Base-by-base conservation (phyloP, 2,329 filamentous ascomycete genomes). In the Penicillium sp. region DNA sequence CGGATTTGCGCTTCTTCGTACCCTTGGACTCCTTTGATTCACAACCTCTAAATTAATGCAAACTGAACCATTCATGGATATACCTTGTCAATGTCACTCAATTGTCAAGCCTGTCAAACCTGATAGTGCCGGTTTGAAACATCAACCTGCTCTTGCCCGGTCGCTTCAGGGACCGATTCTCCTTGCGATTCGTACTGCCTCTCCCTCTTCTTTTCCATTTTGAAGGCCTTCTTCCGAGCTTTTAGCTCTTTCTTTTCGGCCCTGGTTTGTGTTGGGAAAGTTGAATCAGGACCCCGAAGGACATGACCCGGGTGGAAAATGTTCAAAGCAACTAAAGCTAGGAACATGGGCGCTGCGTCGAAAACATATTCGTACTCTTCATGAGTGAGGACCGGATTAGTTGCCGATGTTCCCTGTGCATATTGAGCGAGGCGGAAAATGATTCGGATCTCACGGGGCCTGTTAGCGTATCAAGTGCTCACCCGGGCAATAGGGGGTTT, bases 311-410 rank as follows among this genome's bases (percentile, higher is more conserved):
- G 81, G 63, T 83, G 80, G 29, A 78, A 59, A 3, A 77, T 24
- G 56, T 78, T 78, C 45, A 80, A 65, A 10, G 76, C 54, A 3
- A 73, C 18, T 59, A 80, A 54, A 27, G 77, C 69, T 13, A 85
- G 44, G 38, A 81, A 70, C 79, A 87, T 86, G 1, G 83, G 82
- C 1, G 80, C 66, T 0, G 81, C 81, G 63, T 87, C 83, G 50
- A 76, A 77, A 1, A 66, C 67, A 50, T 80, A 81, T 24, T 79
- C 75, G 64, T 82, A 87, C 3, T 64, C 74, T 59, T 88, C 81
- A 51, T 89, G 77, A 60, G 87, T 88, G 7, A 88, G 77, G 50
- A 88, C 77, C 34, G 85, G 71, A 62, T 88, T 84, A 66, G 87
- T 88, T 1, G 85, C 81, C 4, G 75, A 70, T 7, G 74, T 75